Percentiles rank a stretch among this genome's conserved stretches.
phyloP scores from a whole-genome alignment of 257 asterid genomes.

The Penstemon davidsonii region DNA sequence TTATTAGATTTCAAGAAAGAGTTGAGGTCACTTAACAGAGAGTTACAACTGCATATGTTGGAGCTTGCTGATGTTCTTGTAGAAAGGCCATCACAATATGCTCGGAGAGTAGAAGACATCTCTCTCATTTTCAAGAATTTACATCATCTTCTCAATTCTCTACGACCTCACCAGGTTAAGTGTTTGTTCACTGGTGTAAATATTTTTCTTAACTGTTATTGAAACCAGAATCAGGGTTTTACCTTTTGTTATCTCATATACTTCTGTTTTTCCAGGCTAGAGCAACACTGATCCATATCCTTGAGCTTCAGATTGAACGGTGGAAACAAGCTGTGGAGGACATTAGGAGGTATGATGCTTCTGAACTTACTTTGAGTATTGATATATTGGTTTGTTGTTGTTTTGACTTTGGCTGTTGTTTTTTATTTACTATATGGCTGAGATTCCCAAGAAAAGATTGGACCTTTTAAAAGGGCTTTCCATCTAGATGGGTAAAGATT shows the following conservation, averaged over 20 bases:
- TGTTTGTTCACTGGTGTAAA: neutral
- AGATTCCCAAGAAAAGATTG: neutral
- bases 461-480: neutral
- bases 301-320: constrained; percentile 89
- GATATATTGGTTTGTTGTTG: neutral
- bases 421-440: neutral
- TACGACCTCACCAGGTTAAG: constrained; percentile 97
- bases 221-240: constrained; percentile 9
- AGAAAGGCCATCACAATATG: constrained; percentile 95
- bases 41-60: constrained; percentile 77
- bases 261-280: constrained; percentile 66
- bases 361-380: constrained; percentile 13
- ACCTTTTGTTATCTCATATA: constrained; percentile 16
- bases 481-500: neutral
- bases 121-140: constrained; percentile 88
- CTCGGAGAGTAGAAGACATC: constrained; percentile 92
- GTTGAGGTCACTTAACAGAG: constrained; percentile 85
- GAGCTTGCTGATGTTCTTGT: constrained; percentile 97
- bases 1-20: constrained; percentile 82
- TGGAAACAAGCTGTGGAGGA: constrained; percentile 97
- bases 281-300: constrained; percentile 89
- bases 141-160: constrained; percentile 90
- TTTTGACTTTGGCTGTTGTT: neutral
- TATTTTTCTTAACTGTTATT: constrained; percentile 8
- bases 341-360: constrained; percentile 66